phyloP scores from a whole-genome alignment of 768 basidiomycete species.

The Lyophyllum decastes region DNA sequence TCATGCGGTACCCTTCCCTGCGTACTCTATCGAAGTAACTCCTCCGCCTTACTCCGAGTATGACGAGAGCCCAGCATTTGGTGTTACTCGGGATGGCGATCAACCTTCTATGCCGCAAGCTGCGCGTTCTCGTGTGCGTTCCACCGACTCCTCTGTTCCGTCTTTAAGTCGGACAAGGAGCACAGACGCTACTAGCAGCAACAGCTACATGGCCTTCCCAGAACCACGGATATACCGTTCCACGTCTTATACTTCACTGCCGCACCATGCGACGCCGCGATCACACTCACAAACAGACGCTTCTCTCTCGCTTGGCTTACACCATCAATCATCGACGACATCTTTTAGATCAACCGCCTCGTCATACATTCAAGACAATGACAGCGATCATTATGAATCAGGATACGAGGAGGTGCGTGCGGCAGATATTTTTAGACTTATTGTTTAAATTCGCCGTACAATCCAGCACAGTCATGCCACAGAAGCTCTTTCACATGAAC shows the following conservation, averaged over 20 bases:
- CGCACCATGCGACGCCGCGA: constrained; percentile 20
- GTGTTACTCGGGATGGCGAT: constrained; percentile 36
- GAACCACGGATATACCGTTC: constrained; percentile 55
- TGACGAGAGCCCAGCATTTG: constrained; percentile 21
- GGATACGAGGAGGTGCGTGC: constrained; percentile 33
- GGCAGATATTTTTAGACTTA: background rate
- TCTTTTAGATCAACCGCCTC: constrained; percentile 33
- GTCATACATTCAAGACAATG: constrained; percentile 38
- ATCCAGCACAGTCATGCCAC: constrained; percentile 14
- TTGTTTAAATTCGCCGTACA: background rate
- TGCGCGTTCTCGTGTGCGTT: constrained; percentile 32
- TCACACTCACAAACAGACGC: constrained; percentile 41
- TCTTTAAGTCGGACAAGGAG: constrained; percentile 40
- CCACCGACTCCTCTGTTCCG: constrained; percentile 27
- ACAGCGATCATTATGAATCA: constrained; percentile 31
- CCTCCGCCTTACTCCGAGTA: constrained; percentile 19
- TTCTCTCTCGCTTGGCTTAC: constrained; percentile 21
- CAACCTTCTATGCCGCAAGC: constrained; percentile 23
- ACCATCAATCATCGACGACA: constrained; percentile 22
- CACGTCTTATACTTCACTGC: constrained; percentile 34
- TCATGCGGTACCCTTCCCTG: constrained; percentile 21
- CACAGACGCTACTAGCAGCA: constrained; percentile 23
- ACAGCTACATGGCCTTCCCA: constrained; percentile 42
- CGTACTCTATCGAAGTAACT: constrained; percentile 30
- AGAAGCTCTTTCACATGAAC: constrained; percentile 25